Evolutionary conservation across 805 yeast species (phyloP), one percentile per base, ranked within the genome.

Genomic region (Sungouiozyma intestinalis): DNA sequence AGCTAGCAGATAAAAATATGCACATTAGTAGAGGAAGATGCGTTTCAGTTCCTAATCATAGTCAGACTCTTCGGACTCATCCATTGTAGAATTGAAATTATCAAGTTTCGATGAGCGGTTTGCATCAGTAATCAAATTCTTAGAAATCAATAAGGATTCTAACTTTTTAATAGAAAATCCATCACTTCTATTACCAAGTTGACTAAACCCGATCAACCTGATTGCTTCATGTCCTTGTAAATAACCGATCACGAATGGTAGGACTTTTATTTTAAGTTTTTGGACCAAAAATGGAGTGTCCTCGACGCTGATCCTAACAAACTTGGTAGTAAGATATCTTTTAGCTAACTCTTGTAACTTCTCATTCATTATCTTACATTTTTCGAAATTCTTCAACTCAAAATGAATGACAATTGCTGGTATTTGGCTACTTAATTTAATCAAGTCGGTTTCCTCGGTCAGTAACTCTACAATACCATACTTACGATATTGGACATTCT

Each of bases 241-340:
- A 53, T 79, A 85, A 7, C 77, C 66, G 2, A 81, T 60, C 2
- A 85, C 77, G 48, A 78, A 79, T 0, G 95, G 95, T 4, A 85
- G 65, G 9, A 81, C 77, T 54, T 80, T 75, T 39, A 86, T 69
- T 2, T 67, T 64, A 33, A 86, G 67, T 53, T 76, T 77, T 2
- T 76, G 63, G 3, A 77, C 85, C 36, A 86, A 63, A 53, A 85
- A 85, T 3, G 94, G 87, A 1, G 88, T 82, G 33, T 72, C 63
- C 31, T 67, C 72, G 0, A 84, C 95, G 42, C 71, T 66, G 3
- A 82, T 71, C 37, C 72, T 67, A 16, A 72, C 58, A 45, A 81
- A 74, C 43, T 66, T 68, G 1, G 83, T 66, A 2, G 66, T 63
- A 38, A 80, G 53, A 60, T 85, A 84, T 47, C 72, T 74, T 44